Conservation (phyloP, 2,329 filamentous ascomycete species). For the Podosphaera fusca region DNA sequence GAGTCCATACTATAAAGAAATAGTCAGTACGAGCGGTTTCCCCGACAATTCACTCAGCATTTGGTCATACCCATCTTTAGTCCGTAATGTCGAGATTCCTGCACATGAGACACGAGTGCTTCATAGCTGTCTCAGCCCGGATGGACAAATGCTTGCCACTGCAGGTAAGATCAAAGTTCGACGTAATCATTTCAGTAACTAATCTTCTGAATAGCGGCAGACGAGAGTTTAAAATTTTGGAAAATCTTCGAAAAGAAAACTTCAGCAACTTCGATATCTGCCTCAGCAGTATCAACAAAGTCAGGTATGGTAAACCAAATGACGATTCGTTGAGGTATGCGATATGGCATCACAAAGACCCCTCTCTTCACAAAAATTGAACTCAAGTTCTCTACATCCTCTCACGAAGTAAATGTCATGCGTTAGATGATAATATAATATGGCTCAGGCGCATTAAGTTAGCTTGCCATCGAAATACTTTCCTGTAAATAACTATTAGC, state of each 20-base stretch:
- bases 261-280: slow-evolving; percentile 41
- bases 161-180: slow-evolving; percentile 33
- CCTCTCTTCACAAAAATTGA: too few relatives aligned
- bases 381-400: too few relatives aligned
- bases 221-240: slow-evolving; percentile 98
- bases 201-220: slow-evolving; percentile 36
- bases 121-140: slow-evolving; percentile 88
- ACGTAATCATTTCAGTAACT: slow-evolving; percentile 9
- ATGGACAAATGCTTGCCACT: slow-evolving; percentile 93
- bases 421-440: too few relatives aligned
- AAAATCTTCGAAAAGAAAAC: slow-evolving; percentile 99
- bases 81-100: slow-evolving; percentile 93
- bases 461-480: too few relatives aligned
- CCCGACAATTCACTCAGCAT: slow-evolving; percentile 98
- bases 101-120: slow-evolving; percentile 92
- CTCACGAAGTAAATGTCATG: too few relatives aligned
- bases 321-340: slow-evolving; percentile 40
- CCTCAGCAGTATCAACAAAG: slow-evolving; percentile 39
- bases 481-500: too few relatives aligned
- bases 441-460: too few relatives aligned
- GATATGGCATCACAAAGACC: too few relatives aligned
- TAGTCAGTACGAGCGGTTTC: slow-evolving; percentile 91
- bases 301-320: slow-evolving; percentile 83
- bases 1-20: slow-evolving; percentile 94
- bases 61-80: slow-evolving; percentile 94